Evolutionary conservation across 2,329 filamentous ascomycete species (phyloP), one percentile per base, ranked within the genome.

Genomic region (Colletotrichum agaves): DNA sequence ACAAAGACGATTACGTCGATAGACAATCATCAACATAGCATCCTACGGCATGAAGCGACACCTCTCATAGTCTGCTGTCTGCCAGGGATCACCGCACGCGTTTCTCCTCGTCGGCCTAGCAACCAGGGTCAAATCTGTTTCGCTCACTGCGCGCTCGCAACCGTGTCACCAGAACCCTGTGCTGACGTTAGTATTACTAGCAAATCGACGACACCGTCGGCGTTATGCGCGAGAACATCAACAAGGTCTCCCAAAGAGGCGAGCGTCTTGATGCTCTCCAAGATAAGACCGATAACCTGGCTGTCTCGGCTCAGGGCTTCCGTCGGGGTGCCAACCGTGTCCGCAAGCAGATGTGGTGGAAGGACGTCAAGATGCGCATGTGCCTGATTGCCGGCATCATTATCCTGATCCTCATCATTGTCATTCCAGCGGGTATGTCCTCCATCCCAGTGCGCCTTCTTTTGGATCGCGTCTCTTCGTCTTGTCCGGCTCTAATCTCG

Each of bases 331-430:
- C 97, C 81, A 99, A 98, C 86, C 87, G 93, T 75, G 95, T 99
- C 74, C 90, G 96, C 81, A 95, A 94, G 86, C 91, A 97, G 82
- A 98, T 98, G 95, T 98, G 95, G 95, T 98, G 94, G 95, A 98
- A 98, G 88, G 95, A 98, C 78, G 97, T 98, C 93, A 98, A 98
- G 90, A 99, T 99, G 96, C 91, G 96, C 81, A 96, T 98, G 86
- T 98, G 95, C 83, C 85, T 99, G 74, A 92, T 97, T 78, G 86
- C 90, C 67, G 96, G 94, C 76, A 92, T 99, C 81, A 91, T 98
- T 79, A 88, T 98, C 74, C 86, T 99, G 74, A 88, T 99, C 73
- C 84, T 97, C 74, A 88, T 99, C 80, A 98, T 99, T 79, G 96
- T 99, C 77, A 90, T 98, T 74, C 96, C 96, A 72, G 87, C 91